Percentiles rank a stretch among this genome's conserved stretches.
Conservation (phyloP, 2,329 filamentous ascomycete species). For the Ampelomyces quisqualis region DNA sequence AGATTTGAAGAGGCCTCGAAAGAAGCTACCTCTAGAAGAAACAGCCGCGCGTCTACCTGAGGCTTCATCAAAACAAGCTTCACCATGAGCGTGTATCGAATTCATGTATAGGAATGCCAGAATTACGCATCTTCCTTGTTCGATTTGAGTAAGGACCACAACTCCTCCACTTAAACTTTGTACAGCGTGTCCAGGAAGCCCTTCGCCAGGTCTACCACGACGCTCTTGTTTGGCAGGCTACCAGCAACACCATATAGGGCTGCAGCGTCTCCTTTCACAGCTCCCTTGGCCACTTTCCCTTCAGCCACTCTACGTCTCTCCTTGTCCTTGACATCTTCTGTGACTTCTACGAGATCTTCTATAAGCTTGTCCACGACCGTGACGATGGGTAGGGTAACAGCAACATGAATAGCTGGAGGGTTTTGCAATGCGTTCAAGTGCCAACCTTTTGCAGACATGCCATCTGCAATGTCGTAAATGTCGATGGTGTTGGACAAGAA, state of each 20-base stretch:
- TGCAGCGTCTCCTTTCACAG: conserved; percentile 71
- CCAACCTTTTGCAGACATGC: conserved; percentile 82
- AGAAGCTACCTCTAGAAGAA: conserved; percentile 57
- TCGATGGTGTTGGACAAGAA: conserved; percentile 83
- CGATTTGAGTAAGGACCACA: background rate
- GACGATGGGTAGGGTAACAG: conserved; percentile 84
- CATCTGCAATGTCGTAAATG: conserved; percentile 92
- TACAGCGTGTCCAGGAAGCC: conserved; percentile 93
- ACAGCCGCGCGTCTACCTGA: conserved; percentile 69
- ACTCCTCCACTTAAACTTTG: conserved; percentile 61
- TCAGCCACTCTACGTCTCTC: conserved; percentile 70
- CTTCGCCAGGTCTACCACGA: conserved; percentile 84
- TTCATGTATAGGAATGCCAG: conserved; percentile 7
- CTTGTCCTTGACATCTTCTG: conserved; percentile 75
- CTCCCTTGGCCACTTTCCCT: conserved; percentile 62
- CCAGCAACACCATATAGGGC: conserved; percentile 94
- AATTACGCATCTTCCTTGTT: conserved; percentile 1
- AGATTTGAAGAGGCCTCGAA: conserved; percentile 77
- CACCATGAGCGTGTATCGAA: background rate
- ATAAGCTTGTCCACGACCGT: conserved; percentile 79
- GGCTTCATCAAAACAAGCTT: conserved; percentile 6
- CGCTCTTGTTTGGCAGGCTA: conserved; percentile 90
- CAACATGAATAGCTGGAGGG: conserved; percentile 89
- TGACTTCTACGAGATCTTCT: conserved; percentile 62
- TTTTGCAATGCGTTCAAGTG: conserved; percentile 92